Percentiles rank a stretch among this genome's conserved stretches.
Conservation (phyloP, 2,329 filamentous ascomycete genomes). For the Fusarium denticulatum region DNA sequence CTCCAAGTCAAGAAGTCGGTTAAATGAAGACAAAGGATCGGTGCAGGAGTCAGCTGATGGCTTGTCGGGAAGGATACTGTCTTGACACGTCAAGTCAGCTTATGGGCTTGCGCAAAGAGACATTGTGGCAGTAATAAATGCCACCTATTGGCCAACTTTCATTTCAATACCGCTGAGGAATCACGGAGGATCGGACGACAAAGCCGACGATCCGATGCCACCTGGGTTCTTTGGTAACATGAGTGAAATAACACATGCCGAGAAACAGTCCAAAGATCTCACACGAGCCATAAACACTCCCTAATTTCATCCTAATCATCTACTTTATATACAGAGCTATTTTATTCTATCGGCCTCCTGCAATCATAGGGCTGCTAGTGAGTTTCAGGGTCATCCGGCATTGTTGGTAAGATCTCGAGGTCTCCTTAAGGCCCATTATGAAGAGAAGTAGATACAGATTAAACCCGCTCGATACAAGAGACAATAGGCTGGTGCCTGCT, state of each 20-base stretch:
- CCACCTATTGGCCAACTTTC: fast-evolving
- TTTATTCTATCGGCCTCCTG: fast-evolving
- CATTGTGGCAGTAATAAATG: fast-evolving
- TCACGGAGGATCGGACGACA: neutral
- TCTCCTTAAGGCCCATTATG: fast-evolving
- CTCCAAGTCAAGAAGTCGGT: fast-evolving
- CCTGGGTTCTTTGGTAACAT: fast-evolving
- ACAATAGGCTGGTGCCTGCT: fast-evolving
- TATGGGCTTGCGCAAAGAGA: neutral
- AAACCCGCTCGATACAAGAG: neutral
- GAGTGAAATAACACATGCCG: neutral
- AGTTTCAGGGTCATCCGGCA: neutral
- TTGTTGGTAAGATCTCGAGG: neutral
- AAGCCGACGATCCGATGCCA: neutral
- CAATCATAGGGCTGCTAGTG: neutral
- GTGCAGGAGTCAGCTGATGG: neutral
- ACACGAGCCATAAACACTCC: neutral
- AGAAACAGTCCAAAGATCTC: neutral
- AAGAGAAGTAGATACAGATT: no score
- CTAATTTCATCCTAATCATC: fast-evolving
- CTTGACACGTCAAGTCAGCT: neutral
- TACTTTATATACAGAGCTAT: fast-evolving
- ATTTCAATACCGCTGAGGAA: no score
- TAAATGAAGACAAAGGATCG: neutral
- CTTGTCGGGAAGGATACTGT: neutral